Conservation (phyloP, 371 early-diverging fungal genomes). For the Saksenaea vasiformis region DNA sequence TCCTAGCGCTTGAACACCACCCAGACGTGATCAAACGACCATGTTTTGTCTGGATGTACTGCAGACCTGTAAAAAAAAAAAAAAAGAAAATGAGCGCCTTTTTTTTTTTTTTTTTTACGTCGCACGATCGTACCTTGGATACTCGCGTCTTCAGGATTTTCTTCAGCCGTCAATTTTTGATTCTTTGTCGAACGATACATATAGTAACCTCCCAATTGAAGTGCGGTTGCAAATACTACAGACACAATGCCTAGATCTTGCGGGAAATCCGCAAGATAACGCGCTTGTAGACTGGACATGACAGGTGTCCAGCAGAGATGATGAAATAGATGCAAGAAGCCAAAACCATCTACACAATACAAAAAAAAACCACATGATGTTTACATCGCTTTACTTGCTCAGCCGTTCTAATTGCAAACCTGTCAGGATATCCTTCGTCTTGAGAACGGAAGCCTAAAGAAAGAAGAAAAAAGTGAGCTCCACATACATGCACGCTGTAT, state of each 20-base stretch:
- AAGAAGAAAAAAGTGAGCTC: not conserved
- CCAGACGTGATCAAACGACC: slow-evolving; percentile 85
- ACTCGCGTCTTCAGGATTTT: slow-evolving; percentile 66
- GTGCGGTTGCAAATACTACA: slow-evolving; percentile 47
- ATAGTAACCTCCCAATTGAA: slow-evolving; percentile 71
- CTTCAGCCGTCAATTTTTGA: slow-evolving; percentile 87
- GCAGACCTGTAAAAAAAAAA: slow-evolving; percentile 51
- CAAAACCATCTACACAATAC: slow-evolving; percentile 82
- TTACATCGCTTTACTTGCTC: not conserved
- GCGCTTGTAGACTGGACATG: slow-evolving; percentile 86
- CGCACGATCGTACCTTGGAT: slow-evolving; percentile 62
- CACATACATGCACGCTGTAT: not conserved
- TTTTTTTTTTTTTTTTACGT: not conserved
- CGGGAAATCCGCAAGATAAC: slow-evolving; percentile 79
- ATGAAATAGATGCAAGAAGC: slow-evolving; percentile 92
- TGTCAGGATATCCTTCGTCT: slow-evolving; percentile 93
- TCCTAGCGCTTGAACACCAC: slow-evolving; percentile 93
- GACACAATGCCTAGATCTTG: slow-evolving; percentile 43
- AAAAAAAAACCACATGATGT: not conserved
- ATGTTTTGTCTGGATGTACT: slow-evolving; percentile 78
- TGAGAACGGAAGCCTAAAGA: slow-evolving; percentile 71
- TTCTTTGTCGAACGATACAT: slow-evolving; percentile 89
- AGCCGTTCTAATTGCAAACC: slow-evolving; percentile 12
- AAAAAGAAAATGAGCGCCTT: not conserved
- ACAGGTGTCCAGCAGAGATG: slow-evolving; percentile 90